These are phyloP conservation scores for Mycosphaerella sp. DNA, from an alignment of 2,329 filamentous ascomycete genomes.

Conservation along the genomic window DNA sequence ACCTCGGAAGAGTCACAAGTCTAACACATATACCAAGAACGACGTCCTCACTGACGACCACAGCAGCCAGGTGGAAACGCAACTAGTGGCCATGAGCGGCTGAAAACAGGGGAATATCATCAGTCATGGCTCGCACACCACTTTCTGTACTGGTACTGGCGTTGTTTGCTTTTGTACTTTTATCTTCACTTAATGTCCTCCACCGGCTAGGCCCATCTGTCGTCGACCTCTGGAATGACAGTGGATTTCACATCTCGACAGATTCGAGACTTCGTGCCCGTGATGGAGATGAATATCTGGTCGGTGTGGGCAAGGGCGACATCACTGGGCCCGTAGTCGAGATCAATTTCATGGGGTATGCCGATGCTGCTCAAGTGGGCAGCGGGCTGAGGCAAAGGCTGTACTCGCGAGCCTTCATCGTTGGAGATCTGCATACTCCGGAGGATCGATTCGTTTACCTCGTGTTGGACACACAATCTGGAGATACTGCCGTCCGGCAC, in stretches of 20 bases:
- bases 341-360: slow-evolving; percentile 88
- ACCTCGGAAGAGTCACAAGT: no score
- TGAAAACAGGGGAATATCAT: not conserved
- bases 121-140: slow-evolving; percentile 19
- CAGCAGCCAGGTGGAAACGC: not conserved
- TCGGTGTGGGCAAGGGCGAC: slow-evolving; percentile 66
- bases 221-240: slow-evolving; percentile 11
- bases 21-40: no score
- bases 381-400: slow-evolving; percentile 79
- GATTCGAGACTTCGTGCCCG: slow-evolving; percentile 1
- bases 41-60: not conserved
- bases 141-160: slow-evolving; percentile 15
- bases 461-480: slow-evolving; percentile 78
- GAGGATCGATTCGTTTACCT: slow-evolving; percentile 77
- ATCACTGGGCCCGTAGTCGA: slow-evolving; percentile 81
- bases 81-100: not conserved
- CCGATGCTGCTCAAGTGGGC: slow-evolving; percentile 74
- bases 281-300: slow-evolving; percentile 45
- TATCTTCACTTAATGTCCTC: slow-evolving; percentile 18
- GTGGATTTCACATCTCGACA: not conserved
- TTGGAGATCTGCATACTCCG: slow-evolving; percentile 61
- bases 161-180: slow-evolving; percentile 16
- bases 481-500: slow-evolving; percentile 80
- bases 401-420: slow-evolving; percentile 83
- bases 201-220: slow-evolving; percentile 17